Conservation (phyloP, 495 filamentous ascomycete species). For the Stereocaulon alpinum region DNA sequence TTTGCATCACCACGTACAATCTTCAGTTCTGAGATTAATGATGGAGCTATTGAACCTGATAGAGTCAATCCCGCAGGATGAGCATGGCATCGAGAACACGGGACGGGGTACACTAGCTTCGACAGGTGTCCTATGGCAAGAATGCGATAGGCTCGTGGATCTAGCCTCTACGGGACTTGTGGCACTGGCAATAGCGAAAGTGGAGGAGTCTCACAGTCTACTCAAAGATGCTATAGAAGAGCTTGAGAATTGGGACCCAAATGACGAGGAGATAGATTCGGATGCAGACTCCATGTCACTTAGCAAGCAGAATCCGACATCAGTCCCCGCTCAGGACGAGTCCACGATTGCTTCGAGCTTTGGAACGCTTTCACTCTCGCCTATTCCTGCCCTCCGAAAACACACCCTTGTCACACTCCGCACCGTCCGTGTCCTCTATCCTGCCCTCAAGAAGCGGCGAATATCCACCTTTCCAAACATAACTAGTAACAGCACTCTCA, state of each 20-base stretch:
- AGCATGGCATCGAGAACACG: conserved; percentile 23
- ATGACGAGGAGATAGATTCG: conserved; percentile 44
- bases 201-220: conserved; percentile 56
- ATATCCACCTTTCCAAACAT: conserved; percentile 19
- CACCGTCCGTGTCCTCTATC: conserved; percentile 18
- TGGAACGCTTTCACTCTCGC: background rate
- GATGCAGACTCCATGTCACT: conserved; percentile 30
- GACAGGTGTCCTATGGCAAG: conserved; percentile 45
- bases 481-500: background rate
- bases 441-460: conserved; percentile 20
- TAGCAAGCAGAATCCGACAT: conserved; percentile 19
- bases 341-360: background rate
- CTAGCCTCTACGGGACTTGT: conserved; percentile 55
- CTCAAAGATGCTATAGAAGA: conserved; percentile 74
- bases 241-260: conserved; percentile 69
- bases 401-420: conserved; percentile 3
- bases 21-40: conserved; percentile 29
- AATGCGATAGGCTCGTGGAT: conserved; percentile 59
- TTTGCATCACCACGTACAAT: conserved; percentile 43
- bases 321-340: background rate
- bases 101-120: conserved; percentile 22
- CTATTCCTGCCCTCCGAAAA: background rate
- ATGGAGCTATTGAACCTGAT: conserved; percentile 33
- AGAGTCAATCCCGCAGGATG: conserved; percentile 17
- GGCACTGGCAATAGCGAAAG: conserved; percentile 49